phyloP scores from a whole-genome alignment of 495 filamentous ascomycete species.

The Thermothielavioides terrestris region DNA sequence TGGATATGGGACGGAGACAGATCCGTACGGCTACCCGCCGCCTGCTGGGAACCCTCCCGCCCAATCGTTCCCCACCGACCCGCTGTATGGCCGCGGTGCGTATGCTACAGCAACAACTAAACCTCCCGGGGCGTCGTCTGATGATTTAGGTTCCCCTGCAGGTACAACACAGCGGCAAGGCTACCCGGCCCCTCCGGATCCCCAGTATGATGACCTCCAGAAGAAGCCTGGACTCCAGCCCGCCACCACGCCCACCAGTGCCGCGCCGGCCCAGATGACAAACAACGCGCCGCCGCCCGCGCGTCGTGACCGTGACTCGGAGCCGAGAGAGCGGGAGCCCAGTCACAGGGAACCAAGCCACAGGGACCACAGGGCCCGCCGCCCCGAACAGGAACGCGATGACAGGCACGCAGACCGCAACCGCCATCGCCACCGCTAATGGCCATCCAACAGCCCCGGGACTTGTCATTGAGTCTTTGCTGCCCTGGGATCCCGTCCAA shows the following conservation, averaged over 20 bases:
- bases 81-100: slow-evolving; percentile 45
- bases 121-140: slow-evolving; percentile 33
- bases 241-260: slow-evolving; percentile 16
- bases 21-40: slow-evolving; percentile 27
- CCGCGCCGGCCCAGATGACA: slow-evolving; percentile 24
- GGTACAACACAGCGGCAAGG: slow-evolving; percentile 30
- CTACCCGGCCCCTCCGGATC: slow-evolving; percentile 29
- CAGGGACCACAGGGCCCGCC: slow-evolving; percentile 16
- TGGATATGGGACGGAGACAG: slow-evolving; percentile 21
- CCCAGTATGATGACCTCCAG: slow-evolving; percentile 22
- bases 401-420: slow-evolving; percentile 22
- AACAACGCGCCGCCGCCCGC: slow-evolving; percentile 25
- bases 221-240: slow-evolving; percentile 9
- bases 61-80: slow-evolving; percentile 36
- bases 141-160: slow-evolving; percentile 46
- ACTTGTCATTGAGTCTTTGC: slow-evolving; percentile 2
- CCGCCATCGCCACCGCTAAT: slow-evolving; percentile 25
- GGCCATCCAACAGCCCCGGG: slow-evolving; percentile 1
- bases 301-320: slow-evolving; percentile 34
- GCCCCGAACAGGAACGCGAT: slow-evolving; percentile 21
- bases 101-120: slow-evolving; percentile 23
- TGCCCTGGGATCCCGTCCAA: slow-evolving; percentile 5
- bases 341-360: slow-evolving; percentile 14
- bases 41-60: slow-evolving; percentile 20
- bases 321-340: slow-evolving; percentile 30